A percentile compares a stretch with the other conserved stretches of the same genome.
phyloP scores from a whole-genome alignment of 352 stramenopile genomes.

The Phytopythium helicoides region DNA sequence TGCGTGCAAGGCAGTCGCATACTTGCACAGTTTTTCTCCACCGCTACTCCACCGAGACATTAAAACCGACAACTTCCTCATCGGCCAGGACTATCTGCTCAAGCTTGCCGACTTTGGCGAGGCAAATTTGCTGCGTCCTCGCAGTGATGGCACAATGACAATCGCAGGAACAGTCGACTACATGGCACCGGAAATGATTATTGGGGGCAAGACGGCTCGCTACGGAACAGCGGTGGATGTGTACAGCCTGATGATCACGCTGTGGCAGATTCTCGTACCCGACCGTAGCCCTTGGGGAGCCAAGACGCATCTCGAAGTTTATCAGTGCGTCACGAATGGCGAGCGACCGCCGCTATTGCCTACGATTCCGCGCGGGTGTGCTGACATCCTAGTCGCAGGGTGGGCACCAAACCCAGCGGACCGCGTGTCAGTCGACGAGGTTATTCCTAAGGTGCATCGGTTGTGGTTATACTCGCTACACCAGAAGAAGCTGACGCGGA shows the following conservation, averaged over 20 bases:
- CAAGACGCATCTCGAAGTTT: conserved; percentile 80
- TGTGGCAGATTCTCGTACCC: conserved; percentile 87
- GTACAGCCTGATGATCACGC: conserved; percentile 86
- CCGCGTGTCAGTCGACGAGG: conserved; percentile 68
- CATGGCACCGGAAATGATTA: conserved; percentile 86
- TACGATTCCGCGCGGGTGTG: conserved; percentile 66
- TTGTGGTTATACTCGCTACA: conserved; percentile 78
- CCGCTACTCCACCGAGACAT: conserved; percentile 81
- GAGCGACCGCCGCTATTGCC: conserved; percentile 69
- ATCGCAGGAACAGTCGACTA: conserved; percentile 86
- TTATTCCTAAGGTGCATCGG: conserved; percentile 73
- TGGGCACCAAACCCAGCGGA: conserved; percentile 73
- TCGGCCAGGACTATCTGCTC: conserved; percentile 73
- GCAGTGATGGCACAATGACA: conserved; percentile 80
- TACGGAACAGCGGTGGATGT: conserved; percentile 81
- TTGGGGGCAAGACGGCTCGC: conserved; percentile 72
- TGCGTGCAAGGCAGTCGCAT: conserved; percentile 74
- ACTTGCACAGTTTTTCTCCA: conserved; percentile 82
- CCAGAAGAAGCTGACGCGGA: conserved; percentile 69
- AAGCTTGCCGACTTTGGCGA: conserved; percentile 87
- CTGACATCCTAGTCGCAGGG: conserved; percentile 66
- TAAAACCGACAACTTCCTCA: conserved; percentile 85
- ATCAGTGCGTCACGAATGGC: conserved; percentile 66
- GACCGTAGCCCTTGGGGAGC: conserved; percentile 68
- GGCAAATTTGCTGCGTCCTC: conserved; percentile 74